These are phyloP conservation scores for Metarhizium guizhouense DNA, from an alignment of 2,329 filamentous ascomycete species.

Conservation along the genomic window DNA sequence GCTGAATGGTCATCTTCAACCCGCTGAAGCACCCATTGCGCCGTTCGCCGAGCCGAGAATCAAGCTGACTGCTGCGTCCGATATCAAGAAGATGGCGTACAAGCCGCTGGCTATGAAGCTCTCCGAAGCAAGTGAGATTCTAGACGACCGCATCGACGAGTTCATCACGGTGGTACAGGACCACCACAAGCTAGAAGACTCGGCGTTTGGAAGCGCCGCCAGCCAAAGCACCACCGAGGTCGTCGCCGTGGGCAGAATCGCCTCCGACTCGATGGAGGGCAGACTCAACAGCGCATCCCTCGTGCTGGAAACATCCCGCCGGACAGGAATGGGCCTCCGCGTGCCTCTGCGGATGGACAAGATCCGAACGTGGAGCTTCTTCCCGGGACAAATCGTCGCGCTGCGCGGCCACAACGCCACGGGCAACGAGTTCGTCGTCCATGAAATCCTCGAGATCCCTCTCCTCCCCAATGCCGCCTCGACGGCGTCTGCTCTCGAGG, in stretches of 20 bases:
- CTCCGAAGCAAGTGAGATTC: slow-evolving; percentile 82
- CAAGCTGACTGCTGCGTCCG: slow-evolving; percentile 76
- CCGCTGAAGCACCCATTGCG: slow-evolving; percentile 60
- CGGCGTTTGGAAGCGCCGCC: slow-evolving; percentile 79
- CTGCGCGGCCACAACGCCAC: slow-evolving; percentile 79
- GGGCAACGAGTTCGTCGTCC: slow-evolving; percentile 72
- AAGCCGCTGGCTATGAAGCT: slow-evolving; percentile 93
- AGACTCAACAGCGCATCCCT: slow-evolving; percentile 79
- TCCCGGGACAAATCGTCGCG: slow-evolving; percentile 90
- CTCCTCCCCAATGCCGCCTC: slow-evolving; percentile 68
- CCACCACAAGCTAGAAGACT: slow-evolving; percentile 66
- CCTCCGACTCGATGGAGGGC: slow-evolving; percentile 77
- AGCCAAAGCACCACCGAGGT: slow-evolving; percentile 78
- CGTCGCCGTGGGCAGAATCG: slow-evolving; percentile 84
- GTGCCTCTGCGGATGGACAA: slow-evolving; percentile 70
- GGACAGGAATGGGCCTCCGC: slow-evolving; percentile 72
- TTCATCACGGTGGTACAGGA: slow-evolving; percentile 68
- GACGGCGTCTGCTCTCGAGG: slow-evolving; percentile 52
- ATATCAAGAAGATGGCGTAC: slow-evolving; percentile 84
- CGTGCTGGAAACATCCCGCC: slow-evolving; percentile 78
- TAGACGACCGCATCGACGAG: slow-evolving; percentile 92
- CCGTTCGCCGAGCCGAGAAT: slow-evolving; percentile 69
- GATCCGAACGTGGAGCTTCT: slow-evolving; percentile 67
- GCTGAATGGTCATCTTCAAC: slow-evolving; percentile 65
- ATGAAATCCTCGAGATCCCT: slow-evolving; percentile 66